Evolutionary conservation across 2,329 filamentous ascomycete genomes (phyloP).

Genomic region (Diaporthe citriasiana): DNA sequence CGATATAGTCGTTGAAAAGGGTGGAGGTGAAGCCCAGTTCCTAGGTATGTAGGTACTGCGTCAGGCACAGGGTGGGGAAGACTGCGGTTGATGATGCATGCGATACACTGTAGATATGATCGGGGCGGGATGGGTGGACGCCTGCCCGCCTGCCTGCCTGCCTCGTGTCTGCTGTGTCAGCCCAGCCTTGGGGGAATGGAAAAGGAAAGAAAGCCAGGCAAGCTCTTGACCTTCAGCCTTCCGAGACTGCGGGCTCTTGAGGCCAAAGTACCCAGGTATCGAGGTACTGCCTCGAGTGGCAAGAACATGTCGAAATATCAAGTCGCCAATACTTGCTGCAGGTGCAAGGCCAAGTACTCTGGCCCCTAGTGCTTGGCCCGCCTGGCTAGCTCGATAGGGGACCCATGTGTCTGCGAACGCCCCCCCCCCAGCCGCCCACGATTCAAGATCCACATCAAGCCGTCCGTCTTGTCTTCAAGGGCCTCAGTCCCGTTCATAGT

Average conservation of each 20-base stretch:
- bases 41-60: conserved; percentile 16
- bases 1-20: conserved; percentile 8
- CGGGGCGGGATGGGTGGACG: background rate
- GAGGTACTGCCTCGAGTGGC: background rate
- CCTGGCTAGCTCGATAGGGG: conserved; percentile 17
- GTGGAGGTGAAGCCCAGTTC: background rate
- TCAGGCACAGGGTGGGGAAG: conserved; percentile 20
- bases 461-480: background rate
- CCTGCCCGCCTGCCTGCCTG: background rate
- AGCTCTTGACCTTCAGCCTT: conserved; percentile 20
- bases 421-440: conserved; percentile 29
- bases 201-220: background rate
- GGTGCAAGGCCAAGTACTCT: background rate
- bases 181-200: background rate
- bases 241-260: background rate
- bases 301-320: background rate
- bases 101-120: conserved; percentile 2
- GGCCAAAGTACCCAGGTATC: background rate
- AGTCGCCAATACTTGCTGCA: conserved; percentile 13
- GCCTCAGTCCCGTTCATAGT: conserved; percentile 11
- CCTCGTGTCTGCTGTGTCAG: conserved; percentile 32
- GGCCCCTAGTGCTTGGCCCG: background rate
- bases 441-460: conserved; percentile 27
- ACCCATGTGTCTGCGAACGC: conserved; percentile 18
- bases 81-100: conserved; percentile 20